Percentiles rank a stretch among this genome's conserved stretches.
These are phyloP conservation scores for Penicillium desertorum DNA, from an alignment of 495 filamentous ascomycete species.

Conservation along the genomic window DNA sequence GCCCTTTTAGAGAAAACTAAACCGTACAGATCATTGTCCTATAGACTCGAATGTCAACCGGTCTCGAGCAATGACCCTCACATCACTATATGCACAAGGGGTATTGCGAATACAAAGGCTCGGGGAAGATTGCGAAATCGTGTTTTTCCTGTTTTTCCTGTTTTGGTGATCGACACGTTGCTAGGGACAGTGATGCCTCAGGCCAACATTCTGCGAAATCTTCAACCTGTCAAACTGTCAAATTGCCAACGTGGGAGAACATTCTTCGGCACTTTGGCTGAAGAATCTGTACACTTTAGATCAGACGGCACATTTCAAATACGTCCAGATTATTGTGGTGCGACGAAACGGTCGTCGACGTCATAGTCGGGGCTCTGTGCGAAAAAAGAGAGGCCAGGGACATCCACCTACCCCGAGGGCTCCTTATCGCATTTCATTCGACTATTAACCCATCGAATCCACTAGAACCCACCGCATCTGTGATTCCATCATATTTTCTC, in stretches of 20 bases:
- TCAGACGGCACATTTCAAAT: background rate
- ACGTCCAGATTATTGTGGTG: constrained; percentile 5
- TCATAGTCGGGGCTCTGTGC: constrained; percentile 18
- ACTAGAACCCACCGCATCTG: constrained; percentile 1
- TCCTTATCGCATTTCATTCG: constrained; percentile 8
- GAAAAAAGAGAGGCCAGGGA: constrained; percentile 16
- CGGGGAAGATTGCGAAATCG: constrained; percentile 2
- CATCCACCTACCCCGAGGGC: constrained; percentile 3
- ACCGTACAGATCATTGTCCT: too few relatives aligned
- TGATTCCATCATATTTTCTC: constrained; percentile 2
- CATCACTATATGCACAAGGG: background rate
- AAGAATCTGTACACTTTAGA: background rate
- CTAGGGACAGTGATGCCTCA: constrained; percentile 14
- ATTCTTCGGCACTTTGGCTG: constrained; percentile 2
- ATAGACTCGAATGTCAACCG: background rate
- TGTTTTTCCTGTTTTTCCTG: constrained; percentile 1
- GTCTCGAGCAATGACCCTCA: constrained; percentile 1
- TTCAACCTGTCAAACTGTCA: constrained; percentile 2
- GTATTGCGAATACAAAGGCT: too few relatives aligned
- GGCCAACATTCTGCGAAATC: constrained; percentile 16
- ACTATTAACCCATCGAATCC: background rate
- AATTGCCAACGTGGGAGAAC: constrained; percentile 13
- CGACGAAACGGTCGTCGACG: constrained; percentile 22
- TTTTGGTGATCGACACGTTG: constrained; percentile 4
- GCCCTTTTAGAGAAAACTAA: too few relatives aligned